Conservation (phyloP, 2,329 filamentous ascomycete genomes). For the Trichoderma sp. region DNA sequence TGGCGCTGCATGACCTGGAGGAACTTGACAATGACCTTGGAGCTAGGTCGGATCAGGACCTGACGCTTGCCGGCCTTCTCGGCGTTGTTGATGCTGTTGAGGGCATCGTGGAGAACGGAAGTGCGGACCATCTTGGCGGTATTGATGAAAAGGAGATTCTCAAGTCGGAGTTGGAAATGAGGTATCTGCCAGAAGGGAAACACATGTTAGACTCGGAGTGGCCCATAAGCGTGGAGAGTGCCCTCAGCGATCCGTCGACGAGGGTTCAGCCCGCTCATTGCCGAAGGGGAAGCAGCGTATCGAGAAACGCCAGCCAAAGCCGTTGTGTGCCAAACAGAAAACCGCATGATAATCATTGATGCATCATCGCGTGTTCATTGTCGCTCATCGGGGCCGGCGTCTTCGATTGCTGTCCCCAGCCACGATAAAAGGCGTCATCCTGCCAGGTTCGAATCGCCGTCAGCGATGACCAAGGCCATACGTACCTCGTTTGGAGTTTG, state of each 20-base stretch:
- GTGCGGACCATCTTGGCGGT: conserved; percentile 97
- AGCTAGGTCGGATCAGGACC: conserved; percentile 95
- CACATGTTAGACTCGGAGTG: conserved; percentile 62
- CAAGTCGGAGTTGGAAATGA: conserved; percentile 66
- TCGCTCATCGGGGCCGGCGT: conserved; percentile 30
- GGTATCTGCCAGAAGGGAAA: conserved; percentile 56
- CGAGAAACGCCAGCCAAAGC: conserved; percentile 35
- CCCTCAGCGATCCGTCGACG: conserved; percentile 56
- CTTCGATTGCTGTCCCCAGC: conserved; percentile 64
- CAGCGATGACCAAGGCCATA: conserved; percentile 32
- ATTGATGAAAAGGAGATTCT: conserved; percentile 67
- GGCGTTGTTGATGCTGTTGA: conserved; percentile 99
- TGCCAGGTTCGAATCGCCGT: conserved; percentile 38
- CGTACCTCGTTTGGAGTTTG: conserved; percentile 45
- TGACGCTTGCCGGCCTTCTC: conserved; percentile 99
- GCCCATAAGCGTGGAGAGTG: conserved; percentile 68
- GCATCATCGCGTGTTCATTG: not conserved
- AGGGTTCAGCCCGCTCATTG: conserved; percentile 72
- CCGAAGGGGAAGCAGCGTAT: conserved; percentile 65
- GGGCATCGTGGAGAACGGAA: conserved; percentile 98
- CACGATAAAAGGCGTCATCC: conserved; percentile 52
- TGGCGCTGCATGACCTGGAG: conserved; percentile 99
- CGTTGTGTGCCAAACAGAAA: conserved; percentile 4
- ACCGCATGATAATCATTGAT: conserved; percentile 7
- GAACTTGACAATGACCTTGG: conserved; percentile 99